Evolutionary conservation across 768 basidiomycete species (phyloP).

Genomic region (Calocybe indica): DNA sequence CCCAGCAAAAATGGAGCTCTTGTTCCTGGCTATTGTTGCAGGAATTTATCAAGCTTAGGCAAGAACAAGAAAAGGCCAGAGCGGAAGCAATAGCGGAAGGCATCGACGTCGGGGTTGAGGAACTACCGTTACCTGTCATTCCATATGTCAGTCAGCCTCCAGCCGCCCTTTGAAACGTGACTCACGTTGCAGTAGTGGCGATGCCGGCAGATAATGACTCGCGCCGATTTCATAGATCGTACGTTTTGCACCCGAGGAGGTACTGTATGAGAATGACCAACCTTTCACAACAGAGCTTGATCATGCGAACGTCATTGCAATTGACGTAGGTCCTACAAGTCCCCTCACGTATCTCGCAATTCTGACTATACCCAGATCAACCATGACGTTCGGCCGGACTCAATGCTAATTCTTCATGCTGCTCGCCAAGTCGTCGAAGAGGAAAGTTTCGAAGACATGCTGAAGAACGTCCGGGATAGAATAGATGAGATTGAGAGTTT

Average conservation of each 20-base stretch:
- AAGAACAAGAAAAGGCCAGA: conserved; percentile 40
- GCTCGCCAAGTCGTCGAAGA: conserved; percentile 65
- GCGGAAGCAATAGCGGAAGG: conserved; percentile 32
- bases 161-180: conserved; percentile 2
- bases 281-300: conserved; percentile 46
- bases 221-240: conserved; percentile 80
- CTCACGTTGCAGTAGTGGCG: conserved; percentile 37
- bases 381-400: conserved; percentile 77
- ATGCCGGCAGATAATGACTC: conserved; percentile 78
- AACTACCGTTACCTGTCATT: conserved; percentile 55
- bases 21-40: conserved; percentile 77
- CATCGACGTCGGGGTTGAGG: conserved; percentile 23
- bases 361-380: conserved; percentile 37
- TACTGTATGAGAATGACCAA: not conserved
- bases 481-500: conserved; percentile 86
- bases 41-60: conserved; percentile 61
- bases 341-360: not conserved
- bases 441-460: conserved; percentile 74
- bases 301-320: conserved; percentile 65
- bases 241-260: conserved; percentile 10
- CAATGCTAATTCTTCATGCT: conserved; percentile 68
- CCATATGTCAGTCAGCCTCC: conserved; percentile 42
- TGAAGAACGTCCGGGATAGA: conserved; percentile 66
- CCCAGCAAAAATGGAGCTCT: conserved; percentile 73
- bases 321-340: conserved; percentile 51